These are phyloP conservation scores for Phalaenopsis equestris DNA, from an alignment of 106 monocot species.

Conservation along the genomic window DNA sequence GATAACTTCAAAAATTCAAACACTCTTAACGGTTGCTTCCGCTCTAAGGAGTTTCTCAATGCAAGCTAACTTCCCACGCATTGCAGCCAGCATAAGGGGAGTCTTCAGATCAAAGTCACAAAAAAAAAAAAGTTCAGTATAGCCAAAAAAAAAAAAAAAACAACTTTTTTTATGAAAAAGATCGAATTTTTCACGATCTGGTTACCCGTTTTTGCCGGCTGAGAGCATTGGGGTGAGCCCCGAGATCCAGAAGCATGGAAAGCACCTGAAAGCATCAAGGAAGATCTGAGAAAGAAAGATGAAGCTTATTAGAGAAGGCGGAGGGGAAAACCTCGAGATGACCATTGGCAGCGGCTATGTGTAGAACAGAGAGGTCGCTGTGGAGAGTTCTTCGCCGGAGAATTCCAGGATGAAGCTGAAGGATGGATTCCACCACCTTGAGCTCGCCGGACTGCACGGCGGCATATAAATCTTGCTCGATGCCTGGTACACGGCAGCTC, in stretches of 20 bases:
- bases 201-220: constrained; percentile 46
- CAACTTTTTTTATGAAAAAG: not conserved
- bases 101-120: constrained; percentile 36
- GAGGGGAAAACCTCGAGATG: constrained; percentile 25
- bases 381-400: constrained; percentile 20
- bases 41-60: constrained; percentile 65
- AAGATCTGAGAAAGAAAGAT: not conserved
- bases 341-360: constrained; percentile 53
- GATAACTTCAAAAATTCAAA: not conserved
- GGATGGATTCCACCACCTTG: constrained; percentile 12
- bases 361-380: constrained; percentile 43
- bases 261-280: constrained; percentile 22
- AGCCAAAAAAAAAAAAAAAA: not conserved
- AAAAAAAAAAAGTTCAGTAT: not conserved
- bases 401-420: constrained; percentile 15
- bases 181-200: not conserved
- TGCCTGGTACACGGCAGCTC: constrained; percentile 22
- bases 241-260: constrained; percentile 33
- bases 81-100: constrained; percentile 87
- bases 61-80: constrained; percentile 83
- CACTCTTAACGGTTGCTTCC: constrained; percentile 57
- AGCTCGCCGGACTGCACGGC: constrained; percentile 35
- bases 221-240: constrained; percentile 22
- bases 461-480: constrained; percentile 26
- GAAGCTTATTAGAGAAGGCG: not conserved